phyloP scores from a whole-genome alignment of 306 rosid genomes.

The Glycine soja region DNA sequence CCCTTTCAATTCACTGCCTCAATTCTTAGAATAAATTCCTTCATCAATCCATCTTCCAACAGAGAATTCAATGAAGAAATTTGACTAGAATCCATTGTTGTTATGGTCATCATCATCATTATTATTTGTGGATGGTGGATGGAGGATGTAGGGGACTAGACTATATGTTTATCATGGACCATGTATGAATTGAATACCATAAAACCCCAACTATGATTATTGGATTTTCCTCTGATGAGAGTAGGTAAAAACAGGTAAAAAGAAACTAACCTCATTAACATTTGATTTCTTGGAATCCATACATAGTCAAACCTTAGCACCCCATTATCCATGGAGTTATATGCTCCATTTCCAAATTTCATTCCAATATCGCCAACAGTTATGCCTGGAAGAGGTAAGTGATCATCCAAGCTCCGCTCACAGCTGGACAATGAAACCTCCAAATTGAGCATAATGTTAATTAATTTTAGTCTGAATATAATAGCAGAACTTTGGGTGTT shows the following conservation, averaged over 20 bases:
- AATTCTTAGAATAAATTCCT: slow-evolving; percentile 18
- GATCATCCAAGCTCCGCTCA: slow-evolving; percentile 97
- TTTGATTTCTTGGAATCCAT: slow-evolving; percentile 87
- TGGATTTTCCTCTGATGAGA: not conserved
- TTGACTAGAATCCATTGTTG: not conserved
- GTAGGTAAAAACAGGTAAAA: not conserved
- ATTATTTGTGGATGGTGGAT: not conserved
- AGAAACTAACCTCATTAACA: slow-evolving; percentile 87
- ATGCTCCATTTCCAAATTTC: slow-evolving; percentile 95
- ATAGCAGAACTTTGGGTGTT: slow-evolving; percentile 28
- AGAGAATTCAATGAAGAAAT: not conserved
- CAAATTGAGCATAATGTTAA: slow-evolving; percentile 44
- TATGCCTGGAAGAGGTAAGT: slow-evolving; percentile 89
- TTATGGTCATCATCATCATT: not conserved
- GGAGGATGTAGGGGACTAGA: not conserved
- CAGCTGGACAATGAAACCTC: slow-evolving; percentile 93
- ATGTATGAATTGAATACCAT: slow-evolving; percentile 35
- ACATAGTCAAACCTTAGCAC: slow-evolving; percentile 83
- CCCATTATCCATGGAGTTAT: slow-evolving; percentile 98
- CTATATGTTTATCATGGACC: not conserved
- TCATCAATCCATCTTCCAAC: slow-evolving; percentile 17
- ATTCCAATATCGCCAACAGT: slow-evolving; percentile 94
- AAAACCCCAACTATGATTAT: slow-evolving; percentile 33
- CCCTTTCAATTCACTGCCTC: slow-evolving; percentile 21
- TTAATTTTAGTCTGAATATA: slow-evolving; percentile 22